Evolutionary conservation across 140 eudicot species (phyloP), one percentile per base, ranked within the genome.

Genomic region (Stevia rebaudiana): DNA sequence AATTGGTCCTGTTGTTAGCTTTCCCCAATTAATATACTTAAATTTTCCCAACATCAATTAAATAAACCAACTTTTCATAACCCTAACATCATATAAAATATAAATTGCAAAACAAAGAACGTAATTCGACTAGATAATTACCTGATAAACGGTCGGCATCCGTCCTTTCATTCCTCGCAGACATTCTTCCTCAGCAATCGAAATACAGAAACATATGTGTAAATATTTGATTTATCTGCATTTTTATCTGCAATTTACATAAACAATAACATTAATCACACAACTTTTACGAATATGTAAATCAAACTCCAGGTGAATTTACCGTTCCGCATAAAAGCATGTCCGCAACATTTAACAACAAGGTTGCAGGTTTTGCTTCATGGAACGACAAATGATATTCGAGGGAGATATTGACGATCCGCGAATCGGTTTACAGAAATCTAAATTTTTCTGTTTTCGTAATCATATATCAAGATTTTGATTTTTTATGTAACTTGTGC

Each of bases 171-270:
- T 25, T 67, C 61, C 35, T 66, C 19, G 62, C 11, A 57, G 73
- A 57, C 79, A 74, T 74, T 37, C 68, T 66, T 66, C 54, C 68
- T 73, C 68, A 57, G n/a, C 25, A 57, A 48, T 59, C 60, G 23
- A 72, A 42, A 63, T 23, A 63, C 48, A 53, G 3, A 42, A 53
- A 72, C 50, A 55, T 31, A 44, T n/a, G 58, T 4, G 23, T 51
- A 31, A 65, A 21, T 72, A 64, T 72, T 63, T 66, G 69, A 67
- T 61, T 23, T 51, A 59, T 61, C 59, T 13, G 69, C 79, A 68
- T 55, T 55, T 65, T 55, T 36, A 54, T 55, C 68, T 65, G 73
- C 61, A 65, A 54, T 33, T 41, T 42, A 33, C 47, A 63, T 70
- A 5, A 4, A 35, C 9, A 35, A 2, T 8, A 6, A 51, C n/a